Base-by-base conservation (phyloP, 148 eudicot species). In the Rhododendron vialii region DNA sequence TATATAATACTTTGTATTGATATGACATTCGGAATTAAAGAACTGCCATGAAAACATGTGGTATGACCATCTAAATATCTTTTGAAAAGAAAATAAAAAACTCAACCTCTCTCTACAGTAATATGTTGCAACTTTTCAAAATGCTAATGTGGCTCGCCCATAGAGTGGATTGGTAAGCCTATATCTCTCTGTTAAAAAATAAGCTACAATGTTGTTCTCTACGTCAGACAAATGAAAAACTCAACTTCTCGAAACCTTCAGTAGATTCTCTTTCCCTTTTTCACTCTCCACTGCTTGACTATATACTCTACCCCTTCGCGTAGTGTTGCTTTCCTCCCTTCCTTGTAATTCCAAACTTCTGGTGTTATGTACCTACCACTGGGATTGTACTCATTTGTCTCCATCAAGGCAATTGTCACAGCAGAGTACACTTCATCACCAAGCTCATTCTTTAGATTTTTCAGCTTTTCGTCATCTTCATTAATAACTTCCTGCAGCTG, bases 401-500 rank as follows among this genome's bases (percentile, higher is more conserved):
- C 94, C 53, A 17, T 69, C 28, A 92, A 83, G 6, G 93, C 93
- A 1, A n/a, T 86, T n/a, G 84, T 86, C 83, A 89, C 94, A 2
- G 89, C 84, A 33, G 82, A 76, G 65, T 81, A 88, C 0, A 84
- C 88, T 82, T 87, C 93, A 33, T 86, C 81, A 5, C 90, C 92
- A 61, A 82, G 71, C 67, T 91, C 91, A 2, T 41, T 33, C 83
- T 82, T 92, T 7, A 92, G 88, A 17, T 65, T 48, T 80, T 71
- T 91, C 82, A 92, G 61, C 57, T 87, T 89, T 13, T 90, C 92
- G 77, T 92, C 93, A 13, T 88, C 84, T 87, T 91, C 93, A 83
- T 91, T 88, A 59, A 91, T 57, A 7, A 88, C 47, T 85, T 92
- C 92, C 94, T 91, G 78, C 7, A 17, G 22, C 36, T 38, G 17